Percentiles rank a stretch among this genome's conserved stretches.
phyloP scores from a whole-genome alignment of 1,139 yeast genomes.

The Chernovozyma sophiae-reginae region DNA sequence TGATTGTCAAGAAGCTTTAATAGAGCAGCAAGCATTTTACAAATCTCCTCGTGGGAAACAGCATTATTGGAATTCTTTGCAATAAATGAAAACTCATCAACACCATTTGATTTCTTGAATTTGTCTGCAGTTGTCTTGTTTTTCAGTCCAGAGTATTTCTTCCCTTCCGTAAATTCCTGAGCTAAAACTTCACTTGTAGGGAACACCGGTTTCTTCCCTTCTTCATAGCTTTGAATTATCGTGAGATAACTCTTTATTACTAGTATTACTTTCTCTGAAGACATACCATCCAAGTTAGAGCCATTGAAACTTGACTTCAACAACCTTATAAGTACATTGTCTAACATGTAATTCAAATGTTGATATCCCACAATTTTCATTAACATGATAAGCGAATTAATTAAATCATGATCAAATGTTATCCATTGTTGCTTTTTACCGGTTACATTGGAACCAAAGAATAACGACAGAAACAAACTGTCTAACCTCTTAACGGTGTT shows the following conservation, averaged over 20 bases:
- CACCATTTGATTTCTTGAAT: constrained; percentile 6
- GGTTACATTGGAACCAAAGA: constrained; percentile 40
- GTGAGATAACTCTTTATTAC: constrained; percentile 69
- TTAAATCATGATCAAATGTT: constrained; percentile 55
- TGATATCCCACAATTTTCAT: constrained; percentile 74
- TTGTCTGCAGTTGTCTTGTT: neutral
- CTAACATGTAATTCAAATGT: constrained; percentile 75
- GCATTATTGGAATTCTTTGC: constrained; percentile 45
- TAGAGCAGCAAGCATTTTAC: constrained; percentile 56
- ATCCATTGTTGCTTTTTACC: constrained; percentile 71
- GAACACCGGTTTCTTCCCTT: constrained; percentile 62
- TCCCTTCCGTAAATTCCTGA: neutral
- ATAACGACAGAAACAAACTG: constrained; percentile 50
- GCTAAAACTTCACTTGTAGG: constrained; percentile 61
- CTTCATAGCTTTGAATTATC: constrained; percentile 58
- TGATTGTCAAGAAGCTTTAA: constrained; percentile 57
- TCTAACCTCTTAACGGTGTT: constrained; percentile 64
- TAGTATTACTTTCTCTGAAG: constrained; percentile 67
- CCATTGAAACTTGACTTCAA: constrained; percentile 56
- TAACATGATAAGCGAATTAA: constrained; percentile 65
- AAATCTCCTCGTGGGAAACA: constrained; percentile 70
- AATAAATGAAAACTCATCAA: constrained; percentile 31
- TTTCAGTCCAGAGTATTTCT: neutral
- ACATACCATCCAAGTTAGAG: constrained; percentile 51
- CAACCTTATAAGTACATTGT: constrained; percentile 65